These are phyloP conservation scores for Isabelozyma pseudorhagii DNA, from an alignment of 805 yeast species.

Conservation along the genomic window DNA sequence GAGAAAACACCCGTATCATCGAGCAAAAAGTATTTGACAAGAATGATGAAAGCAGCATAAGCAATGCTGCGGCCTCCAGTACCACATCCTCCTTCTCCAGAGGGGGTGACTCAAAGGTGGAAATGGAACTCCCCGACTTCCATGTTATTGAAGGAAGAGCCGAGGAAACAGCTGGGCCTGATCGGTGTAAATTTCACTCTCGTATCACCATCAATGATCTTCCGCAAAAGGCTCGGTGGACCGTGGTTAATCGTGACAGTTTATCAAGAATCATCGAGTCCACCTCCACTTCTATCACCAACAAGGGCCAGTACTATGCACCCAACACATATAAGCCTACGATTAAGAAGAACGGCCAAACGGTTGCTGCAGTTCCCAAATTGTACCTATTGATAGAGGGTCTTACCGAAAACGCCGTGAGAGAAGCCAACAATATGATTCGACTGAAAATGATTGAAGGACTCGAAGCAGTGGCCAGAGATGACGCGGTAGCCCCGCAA, in stretches of 20 bases:
- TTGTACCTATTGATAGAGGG: constrained; percentile 79
- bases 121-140: constrained; percentile 38
- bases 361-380: constrained; percentile 55
- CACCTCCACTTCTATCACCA: constrained; percentile 74
- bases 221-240: constrained; percentile 80
- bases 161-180: constrained; percentile 56
- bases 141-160: constrained; percentile 50
- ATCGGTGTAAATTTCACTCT: constrained; percentile 56
- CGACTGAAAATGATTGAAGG: constrained; percentile 57
- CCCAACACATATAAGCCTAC: constrained; percentile 46
- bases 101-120: constrained; percentile 2
- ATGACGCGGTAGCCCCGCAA: constrained; percentile 38
- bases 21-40: constrained; percentile 44
- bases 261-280: constrained; percentile 63
- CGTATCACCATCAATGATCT: constrained; percentile 77
- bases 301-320: constrained; percentile 70
- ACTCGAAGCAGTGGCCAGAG: constrained; percentile 45
- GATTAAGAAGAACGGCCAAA: constrained; percentile 43
- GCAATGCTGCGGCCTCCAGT: constrained; percentile 28
- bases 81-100: too few species aligned
- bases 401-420: constrained; percentile 53
- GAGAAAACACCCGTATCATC: constrained; percentile 48
- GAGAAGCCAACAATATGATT: constrained; percentile 55
- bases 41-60: constrained; percentile 10
- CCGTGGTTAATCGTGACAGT: constrained; percentile 64